Percentiles rank a stretch among this genome's conserved stretches.
phyloP scores from a whole-genome alignment of 306 rosid genomes.

The Inga leiocalycina region DNA sequence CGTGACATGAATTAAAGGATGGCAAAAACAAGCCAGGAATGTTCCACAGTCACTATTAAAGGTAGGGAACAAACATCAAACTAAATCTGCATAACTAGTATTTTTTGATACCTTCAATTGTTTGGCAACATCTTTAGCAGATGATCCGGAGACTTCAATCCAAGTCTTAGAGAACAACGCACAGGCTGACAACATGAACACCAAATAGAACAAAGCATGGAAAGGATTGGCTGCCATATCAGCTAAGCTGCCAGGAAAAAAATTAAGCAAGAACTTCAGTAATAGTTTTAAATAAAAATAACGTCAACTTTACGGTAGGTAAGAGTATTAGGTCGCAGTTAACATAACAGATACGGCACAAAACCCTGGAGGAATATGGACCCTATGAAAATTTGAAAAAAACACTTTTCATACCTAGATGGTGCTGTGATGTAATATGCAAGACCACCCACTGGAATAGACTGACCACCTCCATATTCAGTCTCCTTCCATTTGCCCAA shows the following conservation, averaged over 20 bases:
- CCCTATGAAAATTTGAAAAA: not conserved
- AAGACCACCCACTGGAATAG: conserved; percentile 86
- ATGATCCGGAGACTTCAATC: conserved; percentile 98
- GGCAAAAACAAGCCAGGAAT: not conserved
- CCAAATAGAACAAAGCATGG: conserved; percentile 86
- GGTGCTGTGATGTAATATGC: conserved; percentile 96
- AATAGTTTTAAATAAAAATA: not conserved
- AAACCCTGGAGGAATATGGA: not conserved
- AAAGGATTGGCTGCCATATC: conserved; percentile 98
- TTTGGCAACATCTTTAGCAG: conserved; percentile 95
- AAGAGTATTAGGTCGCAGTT: not conserved
- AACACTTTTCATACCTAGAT: conserved; percentile 60
- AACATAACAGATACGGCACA: conserved; percentile 13
- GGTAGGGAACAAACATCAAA: not conserved
- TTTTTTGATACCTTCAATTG: conserved; percentile 72
- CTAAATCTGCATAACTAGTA: not conserved
- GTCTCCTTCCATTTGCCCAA: conserved; percentile 97
- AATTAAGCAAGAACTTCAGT: conserved; percentile 17
- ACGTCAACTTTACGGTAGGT: not conserved
- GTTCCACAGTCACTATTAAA: not conserved
- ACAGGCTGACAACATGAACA: conserved; percentile 91
- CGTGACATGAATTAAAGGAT: not conserved
- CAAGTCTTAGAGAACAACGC: conserved; percentile 94
- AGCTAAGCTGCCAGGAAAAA: conserved; percentile 66
- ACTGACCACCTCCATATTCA: conserved; percentile 89